phyloP scores from a whole-genome alignment of 495 filamentous ascomycete species.

The Xylaria venustula region DNA sequence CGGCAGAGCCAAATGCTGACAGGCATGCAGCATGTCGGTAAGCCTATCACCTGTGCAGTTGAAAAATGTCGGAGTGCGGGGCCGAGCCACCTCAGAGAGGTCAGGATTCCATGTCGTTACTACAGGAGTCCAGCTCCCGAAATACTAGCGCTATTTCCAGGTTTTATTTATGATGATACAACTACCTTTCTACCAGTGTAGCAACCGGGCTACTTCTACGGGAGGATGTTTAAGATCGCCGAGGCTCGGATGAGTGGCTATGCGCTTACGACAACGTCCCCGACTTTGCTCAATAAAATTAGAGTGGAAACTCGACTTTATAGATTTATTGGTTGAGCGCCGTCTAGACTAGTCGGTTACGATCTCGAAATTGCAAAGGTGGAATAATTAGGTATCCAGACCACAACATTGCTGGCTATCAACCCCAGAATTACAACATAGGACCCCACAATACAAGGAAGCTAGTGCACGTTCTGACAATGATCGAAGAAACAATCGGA shows the following conservation, averaged over 20 bases:
- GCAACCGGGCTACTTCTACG: background rate
- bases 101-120: background rate
- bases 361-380: background rate
- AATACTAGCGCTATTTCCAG: background rate
- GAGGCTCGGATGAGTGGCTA: background rate
- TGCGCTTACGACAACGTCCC: background rate
- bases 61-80: conserved; percentile 11
- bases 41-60: conserved; percentile 16
- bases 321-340: background rate
- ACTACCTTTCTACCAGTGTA: background rate
- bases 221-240: background rate
- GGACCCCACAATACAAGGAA: background rate
- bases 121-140: background rate
- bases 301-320: background rate
- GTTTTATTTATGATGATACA: background rate
- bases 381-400: background rate
- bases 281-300: background rate
- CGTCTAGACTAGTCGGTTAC: background rate
- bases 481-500: background rate
- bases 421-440: conserved; percentile 2
- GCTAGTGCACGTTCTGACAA: background rate
- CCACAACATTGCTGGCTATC: background rate
- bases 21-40: background rate
- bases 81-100: background rate
- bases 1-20: background rate